Evolutionary conservation across 345 rosid species (phyloP), one percentile per base, ranked within the genome.

Genomic region (Erysimum cheiranthoides): DNA sequence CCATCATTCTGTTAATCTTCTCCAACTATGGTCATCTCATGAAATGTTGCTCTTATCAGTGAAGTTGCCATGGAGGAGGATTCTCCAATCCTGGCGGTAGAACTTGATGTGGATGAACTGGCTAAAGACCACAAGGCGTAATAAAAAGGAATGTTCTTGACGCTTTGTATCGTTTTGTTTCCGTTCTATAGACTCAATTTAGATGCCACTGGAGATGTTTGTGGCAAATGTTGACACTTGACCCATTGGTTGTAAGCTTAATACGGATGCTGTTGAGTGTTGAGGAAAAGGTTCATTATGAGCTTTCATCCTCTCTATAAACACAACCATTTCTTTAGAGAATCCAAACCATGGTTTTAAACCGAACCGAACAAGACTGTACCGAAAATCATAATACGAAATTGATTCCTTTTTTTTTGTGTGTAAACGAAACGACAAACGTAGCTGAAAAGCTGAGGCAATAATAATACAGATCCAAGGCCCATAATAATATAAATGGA

Each of bases 61-160:
- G 74, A 85, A 73, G 52, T 45, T 71, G 85, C 97, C 86, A 80
- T 80, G 87, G 78, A 38, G 64, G 82, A 77, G 79, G 98, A 94
- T 83, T 78, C 84, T 10, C 89, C 98, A 4, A 83, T 94, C 61
- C 71, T 94, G 84, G 85, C 89, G 45, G 86, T 92, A 61, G 98
- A 92, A 78, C 85, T 94, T 79, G 96, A 94, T 30, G 96, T 94
- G 14, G 92, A 89, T 10, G 97, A 94, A 81, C 74, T 94, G 97
- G 80, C 85, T 30, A 92, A 88, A 82, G 83, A 86, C 75, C 93
- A 89, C 87, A 90, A 88, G 82, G 81, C 89, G 6, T 85, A 84
- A 78, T 11, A 45, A 27, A 6, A 17, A 76, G 25, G 66, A 46
- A 62, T 42, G 28, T 38, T 54, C 43, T 45, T 45, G 66, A 21